Evolutionary conservation across 2,329 filamentous ascomycete genomes (phyloP).

Genomic region (Verticillium longisporum): DNA sequence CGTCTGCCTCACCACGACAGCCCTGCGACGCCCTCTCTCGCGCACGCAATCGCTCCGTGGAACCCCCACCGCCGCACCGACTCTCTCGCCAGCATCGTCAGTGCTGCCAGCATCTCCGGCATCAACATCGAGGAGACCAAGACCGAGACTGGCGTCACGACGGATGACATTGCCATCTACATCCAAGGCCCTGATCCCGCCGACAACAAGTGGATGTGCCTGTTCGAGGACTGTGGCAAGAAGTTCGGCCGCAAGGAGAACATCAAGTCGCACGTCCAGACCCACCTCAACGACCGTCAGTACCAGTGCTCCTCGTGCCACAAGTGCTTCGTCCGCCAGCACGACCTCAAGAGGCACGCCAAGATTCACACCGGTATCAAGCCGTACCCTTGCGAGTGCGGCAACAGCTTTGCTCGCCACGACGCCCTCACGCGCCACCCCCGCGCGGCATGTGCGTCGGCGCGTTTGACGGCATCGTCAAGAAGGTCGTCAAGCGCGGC

Average conservation of each 20-base stretch:
- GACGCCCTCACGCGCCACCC: constrained; percentile 87
- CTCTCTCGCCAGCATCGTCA: constrained; percentile 51
- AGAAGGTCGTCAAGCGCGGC: constrained; percentile 56
- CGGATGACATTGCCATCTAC: constrained; percentile 73
- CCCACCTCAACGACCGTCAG: constrained; percentile 91
- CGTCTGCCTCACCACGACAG: constrained; percentile 15
- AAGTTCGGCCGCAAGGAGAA: constrained; percentile 97
- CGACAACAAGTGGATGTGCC: constrained; percentile 75
- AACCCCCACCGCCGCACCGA: constrained; percentile 48
- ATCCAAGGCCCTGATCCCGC: constrained; percentile 64
- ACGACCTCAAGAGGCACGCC: constrained; percentile 93
- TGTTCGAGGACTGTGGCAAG: constrained; percentile 75
- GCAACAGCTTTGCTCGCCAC: constrained; percentile 89
- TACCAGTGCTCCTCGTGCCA: constrained; percentile 89
- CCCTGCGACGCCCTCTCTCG: constrained; percentile 15
- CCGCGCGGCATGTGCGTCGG: constrained; percentile 96
- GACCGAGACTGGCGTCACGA: constrained; percentile 75
- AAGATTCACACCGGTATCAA: constrained; percentile 97
- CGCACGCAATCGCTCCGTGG: constrained; percentile 19
- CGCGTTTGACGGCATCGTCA: constrained; percentile 73
- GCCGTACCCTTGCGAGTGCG: constrained; percentile 89
- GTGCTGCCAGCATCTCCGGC: constrained; percentile 52
- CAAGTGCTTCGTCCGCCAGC: constrained; percentile 94
- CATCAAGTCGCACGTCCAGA: constrained; percentile 97
- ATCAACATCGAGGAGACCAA: constrained; percentile 60